Evolutionary conservation across 2,329 filamentous ascomycete genomes (phyloP), one percentile per base, ranked within the genome.

Genomic region (Fusarium falciforme): DNA sequence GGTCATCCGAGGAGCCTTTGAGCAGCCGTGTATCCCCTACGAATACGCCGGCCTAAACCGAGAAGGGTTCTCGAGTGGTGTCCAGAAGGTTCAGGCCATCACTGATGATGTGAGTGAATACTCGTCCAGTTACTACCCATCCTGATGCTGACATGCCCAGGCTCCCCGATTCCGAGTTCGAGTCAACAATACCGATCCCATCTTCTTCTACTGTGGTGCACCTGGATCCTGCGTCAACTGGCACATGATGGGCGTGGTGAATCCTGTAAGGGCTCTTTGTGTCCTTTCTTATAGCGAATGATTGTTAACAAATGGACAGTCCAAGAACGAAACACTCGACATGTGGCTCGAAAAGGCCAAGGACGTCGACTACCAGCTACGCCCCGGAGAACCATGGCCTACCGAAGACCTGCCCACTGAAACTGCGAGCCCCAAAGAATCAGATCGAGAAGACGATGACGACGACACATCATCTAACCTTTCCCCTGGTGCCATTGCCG

Each of bases 221-320:
- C 87, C 89, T 0, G 87, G 85, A 1, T 93, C 92, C 2, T 96
- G 93, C 77, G 85, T 86, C 4, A 80, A 83, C 4, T 87, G 92
- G 49, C 87, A 89, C 25, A 96, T 96, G 93, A 88, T 96, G 17
- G 93, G 93, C 4, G 92, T 89, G 2, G 92, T 96, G 74, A 96
- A 95, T 77, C 88, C 91, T 8, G 89, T 91, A 84, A 69, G 85
- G 29, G 7, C 33, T 22, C n/a, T 22, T 31, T 1, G 20, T 22
- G 1, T 14, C 5, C 8, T 27, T 47, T 6, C 6, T 11, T 0
- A 11, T 31, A 4, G 31, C 20, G 20, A 17, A 31, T 62, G 40
- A 14, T n/a, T 10, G 35, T 74, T 76, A 17, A 74, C 67, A 17
- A 5, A 2, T 5, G 7, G n/a, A 82, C 78, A 91, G 89, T 79